phyloP scores from a whole-genome alignment of 371 early-diverging fungal species.

The Mortierella polycephala region DNA sequence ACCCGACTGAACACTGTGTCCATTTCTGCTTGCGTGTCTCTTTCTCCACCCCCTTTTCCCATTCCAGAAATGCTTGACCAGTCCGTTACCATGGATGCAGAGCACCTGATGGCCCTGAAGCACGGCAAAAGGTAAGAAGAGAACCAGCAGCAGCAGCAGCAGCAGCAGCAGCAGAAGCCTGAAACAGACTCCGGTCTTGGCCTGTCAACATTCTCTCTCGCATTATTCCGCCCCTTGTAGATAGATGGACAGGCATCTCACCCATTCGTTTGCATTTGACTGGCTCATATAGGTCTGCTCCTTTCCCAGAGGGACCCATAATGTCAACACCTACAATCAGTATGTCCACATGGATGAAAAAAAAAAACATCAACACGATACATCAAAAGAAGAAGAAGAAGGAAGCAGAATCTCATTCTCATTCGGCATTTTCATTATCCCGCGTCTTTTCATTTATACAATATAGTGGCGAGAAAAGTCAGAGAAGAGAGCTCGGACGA shows the following conservation, averaged over 20 bases:
- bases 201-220: background rate
- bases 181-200: no score
- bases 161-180: no score
- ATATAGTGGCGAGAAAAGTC: constrained; percentile 29
- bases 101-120: constrained; percentile 47
- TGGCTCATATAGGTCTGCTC: background rate
- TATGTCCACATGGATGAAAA: background rate
- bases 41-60: background rate
- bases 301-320: constrained; percentile 1
- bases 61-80: constrained; percentile 24
- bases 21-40: background rate
- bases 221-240: background rate
- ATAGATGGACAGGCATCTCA: no score
- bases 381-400: background rate
- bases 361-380: no score
- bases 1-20: no score
- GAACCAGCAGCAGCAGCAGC: no score
- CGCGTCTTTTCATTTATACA: background rate
- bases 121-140: constrained; percentile 33
- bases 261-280: no score
- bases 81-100: constrained; percentile 33
- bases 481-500: constrained; percentile 44
- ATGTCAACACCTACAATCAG: constrained; percentile 5
- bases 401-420: background rate
- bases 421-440: background rate